A percentile compares a stretch with the other conserved stretches of the same genome.
Conservation (phyloP, 2,329 filamentous ascomycete genomes). For the Hortaea werneckii region DNA sequence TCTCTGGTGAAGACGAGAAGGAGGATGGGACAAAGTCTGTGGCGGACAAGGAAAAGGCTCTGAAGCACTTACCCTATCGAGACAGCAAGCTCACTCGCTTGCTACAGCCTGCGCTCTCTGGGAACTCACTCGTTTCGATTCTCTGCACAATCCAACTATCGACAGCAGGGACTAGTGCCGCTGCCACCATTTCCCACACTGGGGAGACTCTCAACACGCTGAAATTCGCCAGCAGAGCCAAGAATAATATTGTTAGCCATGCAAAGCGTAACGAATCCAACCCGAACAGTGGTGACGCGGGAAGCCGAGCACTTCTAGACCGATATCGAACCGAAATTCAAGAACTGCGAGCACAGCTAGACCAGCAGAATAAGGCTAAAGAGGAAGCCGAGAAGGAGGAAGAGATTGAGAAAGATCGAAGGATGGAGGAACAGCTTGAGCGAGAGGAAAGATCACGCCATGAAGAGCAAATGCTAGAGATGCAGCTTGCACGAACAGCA, state of each 20-base stretch:
- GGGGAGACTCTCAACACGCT: conserved; percentile 89
- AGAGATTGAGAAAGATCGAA: conserved; percentile 60
- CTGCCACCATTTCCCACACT: conserved; percentile 63
- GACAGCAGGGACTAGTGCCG: conserved; percentile 56
- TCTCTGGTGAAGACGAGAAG: conserved; percentile 82
- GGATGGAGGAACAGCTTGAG: conserved; percentile 58
- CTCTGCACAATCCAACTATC: conserved; percentile 92
- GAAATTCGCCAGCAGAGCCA: conserved; percentile 91
- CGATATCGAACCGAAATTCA: conserved; percentile 89
- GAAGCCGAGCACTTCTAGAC: conserved; percentile 77
- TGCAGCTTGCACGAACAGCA: conserved; percentile 91
- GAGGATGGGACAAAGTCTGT: conserved; percentile 38
- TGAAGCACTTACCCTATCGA: conserved; percentile 85
- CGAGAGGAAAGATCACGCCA: conserved; percentile 62
- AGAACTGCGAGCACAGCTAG: conserved; percentile 69
- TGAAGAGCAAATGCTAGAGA: conserved; percentile 96
- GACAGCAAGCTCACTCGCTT: conserved; percentile 95
- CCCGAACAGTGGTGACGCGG: conserved; percentile 65
- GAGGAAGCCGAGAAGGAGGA: conserved; percentile 47
- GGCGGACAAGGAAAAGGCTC: conserved; percentile 54
- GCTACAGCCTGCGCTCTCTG: conserved; percentile 83
- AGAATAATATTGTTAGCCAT: conserved; percentile 96
- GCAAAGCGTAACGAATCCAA: conserved; percentile 89
- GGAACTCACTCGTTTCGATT: conserved; percentile 91
- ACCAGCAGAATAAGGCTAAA: conserved; percentile 63